Evolutionary conservation across 169 alveolate genomes (phyloP).

Genomic region (Cryptosporidium meleagridis): DNA sequence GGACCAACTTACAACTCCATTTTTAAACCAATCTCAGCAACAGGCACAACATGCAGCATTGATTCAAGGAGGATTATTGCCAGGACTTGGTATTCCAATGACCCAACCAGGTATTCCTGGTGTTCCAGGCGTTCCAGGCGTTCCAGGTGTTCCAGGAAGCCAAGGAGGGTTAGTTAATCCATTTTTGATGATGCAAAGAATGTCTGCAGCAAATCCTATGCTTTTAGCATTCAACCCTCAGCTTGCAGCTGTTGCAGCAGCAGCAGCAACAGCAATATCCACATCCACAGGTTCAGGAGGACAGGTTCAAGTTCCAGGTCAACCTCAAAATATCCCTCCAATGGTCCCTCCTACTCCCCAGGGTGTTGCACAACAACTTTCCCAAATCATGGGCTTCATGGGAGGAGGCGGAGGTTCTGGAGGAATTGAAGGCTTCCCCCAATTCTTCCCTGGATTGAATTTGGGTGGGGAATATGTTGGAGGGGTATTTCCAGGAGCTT

Average conservation of each 20-base stretch:
- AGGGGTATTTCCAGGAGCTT: not conserved
- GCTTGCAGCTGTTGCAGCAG: slow-evolving; percentile 36
- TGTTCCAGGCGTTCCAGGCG: not conserved
- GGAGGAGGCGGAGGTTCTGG: not conserved
- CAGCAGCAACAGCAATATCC: slow-evolving; percentile 9
- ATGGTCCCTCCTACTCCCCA: not conserved
- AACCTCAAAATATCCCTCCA: slow-evolving; percentile 3
- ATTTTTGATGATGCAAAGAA: slow-evolving; percentile 59
- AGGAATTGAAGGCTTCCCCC: slow-evolving; percentile 13
- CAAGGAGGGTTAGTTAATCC: slow-evolving; percentile 50
- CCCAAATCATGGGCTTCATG: slow-evolving; percentile 10
- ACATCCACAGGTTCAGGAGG: slow-evolving; percentile 14
- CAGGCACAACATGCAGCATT: not conserved
- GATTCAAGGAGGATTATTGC: not conserved
- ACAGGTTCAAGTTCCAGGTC: not conserved
- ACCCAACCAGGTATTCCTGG: slow-evolving; percentile 13
- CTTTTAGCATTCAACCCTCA: slow-evolving; percentile 67
- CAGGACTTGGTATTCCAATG: slow-evolving; percentile 25
- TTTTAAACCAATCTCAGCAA: not conserved
- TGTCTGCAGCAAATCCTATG: slow-evolving; percentile 16
- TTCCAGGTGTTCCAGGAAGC: not conserved
- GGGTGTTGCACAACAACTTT: slow-evolving; percentile 32
- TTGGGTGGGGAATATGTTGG: slow-evolving; percentile 24
- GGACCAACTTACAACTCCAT: not conserved
- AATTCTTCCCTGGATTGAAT: not conserved